Conservation (phyloP, 306 rosid genomes). For the Hippophae tibetana region DNA sequence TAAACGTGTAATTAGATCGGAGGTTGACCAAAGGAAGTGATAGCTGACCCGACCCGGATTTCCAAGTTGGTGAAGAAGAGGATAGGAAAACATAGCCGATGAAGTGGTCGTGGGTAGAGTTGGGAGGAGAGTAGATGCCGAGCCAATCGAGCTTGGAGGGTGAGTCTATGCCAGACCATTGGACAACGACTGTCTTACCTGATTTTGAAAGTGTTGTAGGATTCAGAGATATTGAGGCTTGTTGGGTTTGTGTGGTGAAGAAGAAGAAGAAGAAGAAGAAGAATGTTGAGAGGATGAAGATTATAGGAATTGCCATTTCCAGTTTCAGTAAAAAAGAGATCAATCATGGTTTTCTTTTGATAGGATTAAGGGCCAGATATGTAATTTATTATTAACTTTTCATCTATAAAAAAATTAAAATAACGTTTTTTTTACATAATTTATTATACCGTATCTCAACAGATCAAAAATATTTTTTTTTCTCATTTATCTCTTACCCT, state of each 20-base stretch:
- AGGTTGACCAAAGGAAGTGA: constrained; percentile 58
- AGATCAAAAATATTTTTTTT: too few relatives aligned
- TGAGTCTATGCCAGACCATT: constrained; percentile 55
- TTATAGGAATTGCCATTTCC: constrained; percentile 3
- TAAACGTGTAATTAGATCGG: constrained; percentile 72
- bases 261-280: neutral
- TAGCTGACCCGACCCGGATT: constrained; percentile 57
- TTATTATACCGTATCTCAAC: too few relatives aligned
- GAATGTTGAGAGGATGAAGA: constrained; percentile 1
- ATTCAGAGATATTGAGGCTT: constrained; percentile 31
- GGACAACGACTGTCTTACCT: constrained; percentile 41
- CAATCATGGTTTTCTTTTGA: too few relatives aligned
- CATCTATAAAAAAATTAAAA: too few relatives aligned
- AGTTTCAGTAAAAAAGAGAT: too few relatives aligned
- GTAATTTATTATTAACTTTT: too few relatives aligned
- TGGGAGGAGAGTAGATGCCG: constrained; percentile 73
- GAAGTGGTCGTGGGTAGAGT: constrained; percentile 45
- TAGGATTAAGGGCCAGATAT: too few relatives aligned
- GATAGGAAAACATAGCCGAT: constrained; percentile 72
- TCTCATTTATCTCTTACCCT: too few relatives aligned
- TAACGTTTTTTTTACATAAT: too few relatives aligned
- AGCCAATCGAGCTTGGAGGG: constrained; percentile 77
- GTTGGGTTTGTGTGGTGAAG: constrained; percentile 18
- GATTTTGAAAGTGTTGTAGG: constrained; percentile 46
- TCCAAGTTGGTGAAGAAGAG: constrained; percentile 45